phyloP scores from a whole-genome alignment of 768 basidiomycete genomes.

The Xerocomellus dryophilus region DNA sequence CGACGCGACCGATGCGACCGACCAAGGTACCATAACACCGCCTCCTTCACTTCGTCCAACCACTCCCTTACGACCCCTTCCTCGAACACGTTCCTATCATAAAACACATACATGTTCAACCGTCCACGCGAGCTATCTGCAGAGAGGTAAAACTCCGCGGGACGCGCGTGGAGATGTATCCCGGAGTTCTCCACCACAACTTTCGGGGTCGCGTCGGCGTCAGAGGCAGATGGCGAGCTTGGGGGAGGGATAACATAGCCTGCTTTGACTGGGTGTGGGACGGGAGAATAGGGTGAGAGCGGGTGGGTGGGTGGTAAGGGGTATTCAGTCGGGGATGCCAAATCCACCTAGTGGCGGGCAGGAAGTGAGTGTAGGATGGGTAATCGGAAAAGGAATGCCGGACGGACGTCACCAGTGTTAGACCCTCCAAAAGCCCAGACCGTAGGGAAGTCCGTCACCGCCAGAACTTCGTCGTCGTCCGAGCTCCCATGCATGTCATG shows the following conservation, averaged over 20 bases:
- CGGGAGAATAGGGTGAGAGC: constrained; percentile 22
- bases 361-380: not conserved
- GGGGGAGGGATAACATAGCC: not conserved
- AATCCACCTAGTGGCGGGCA: constrained; percentile 29
- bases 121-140: constrained; percentile 34
- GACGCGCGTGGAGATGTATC: constrained; percentile 39
- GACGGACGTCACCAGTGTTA: constrained; percentile 30
- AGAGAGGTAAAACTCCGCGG: constrained; percentile 44
- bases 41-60: constrained; percentile 43
- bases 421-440: constrained; percentile 18
- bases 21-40: constrained; percentile 33
- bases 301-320: constrained; percentile 27
- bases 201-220: constrained; percentile 1
- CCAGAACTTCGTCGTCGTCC: constrained; percentile 1
- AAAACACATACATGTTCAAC: constrained; percentile 35
- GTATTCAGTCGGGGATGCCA: constrained; percentile 35
- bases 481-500: not conserved
- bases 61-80: constrained; percentile 42
- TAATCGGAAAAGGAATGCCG: not conserved
- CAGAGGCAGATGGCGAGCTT: not conserved
- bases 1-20: not conserved
- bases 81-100: constrained; percentile 48
- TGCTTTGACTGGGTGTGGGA: constrained; percentile 12
- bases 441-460: constrained; percentile 1
- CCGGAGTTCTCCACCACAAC: constrained; percentile 5